Evolutionary conservation across 257 asterid species (phyloP).

Genomic region (Forsythia viridissima): DNA sequence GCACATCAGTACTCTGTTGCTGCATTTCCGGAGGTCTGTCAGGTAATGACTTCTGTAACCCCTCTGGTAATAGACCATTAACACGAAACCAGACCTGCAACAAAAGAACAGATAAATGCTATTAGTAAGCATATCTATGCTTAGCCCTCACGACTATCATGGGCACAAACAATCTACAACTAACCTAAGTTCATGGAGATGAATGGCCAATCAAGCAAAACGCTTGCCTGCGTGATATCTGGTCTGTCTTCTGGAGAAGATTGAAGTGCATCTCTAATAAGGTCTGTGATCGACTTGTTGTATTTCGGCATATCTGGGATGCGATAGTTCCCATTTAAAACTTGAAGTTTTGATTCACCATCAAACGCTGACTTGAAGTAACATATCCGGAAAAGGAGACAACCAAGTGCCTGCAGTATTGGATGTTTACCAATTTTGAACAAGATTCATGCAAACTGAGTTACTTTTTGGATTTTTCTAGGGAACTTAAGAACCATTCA

Average conservation of each 20-base stretch:
- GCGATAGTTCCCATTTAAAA: constrained; percentile 90
- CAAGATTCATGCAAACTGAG: constrained; percentile 6
- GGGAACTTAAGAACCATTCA: constrained; percentile 12
- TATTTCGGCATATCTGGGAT: constrained; percentile 93
- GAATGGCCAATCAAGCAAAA: constrained; percentile 90
- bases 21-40: constrained; percentile 74
- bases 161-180: constrained; percentile 72
- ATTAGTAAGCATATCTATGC: constrained; percentile 37
- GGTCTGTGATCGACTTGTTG: constrained; percentile 63
- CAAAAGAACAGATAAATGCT: constrained; percentile 24
- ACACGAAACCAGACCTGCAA: constrained; percentile 97
- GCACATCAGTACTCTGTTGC: constrained; percentile 53
- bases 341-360: constrained; percentile 98
- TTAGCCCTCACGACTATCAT: constrained; percentile 55
- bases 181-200: constrained; percentile 83
- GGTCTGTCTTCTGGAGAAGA: constrained; percentile 90
- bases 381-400: constrained; percentile 92
- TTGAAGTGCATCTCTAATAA: constrained; percentile 82
- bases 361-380: constrained; percentile 94
- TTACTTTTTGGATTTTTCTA: constrained; percentile 6
- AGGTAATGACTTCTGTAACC: constrained; percentile 79
- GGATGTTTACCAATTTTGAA: constrained; percentile 8
- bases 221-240: constrained; percentile 99
- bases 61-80: constrained; percentile 77
- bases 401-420: constrained; percentile 82